These are phyloP conservation scores for Scenedesmus sp. DNA, from an alignment of 163 green algal genomes.

Conservation along the genomic window DNA sequence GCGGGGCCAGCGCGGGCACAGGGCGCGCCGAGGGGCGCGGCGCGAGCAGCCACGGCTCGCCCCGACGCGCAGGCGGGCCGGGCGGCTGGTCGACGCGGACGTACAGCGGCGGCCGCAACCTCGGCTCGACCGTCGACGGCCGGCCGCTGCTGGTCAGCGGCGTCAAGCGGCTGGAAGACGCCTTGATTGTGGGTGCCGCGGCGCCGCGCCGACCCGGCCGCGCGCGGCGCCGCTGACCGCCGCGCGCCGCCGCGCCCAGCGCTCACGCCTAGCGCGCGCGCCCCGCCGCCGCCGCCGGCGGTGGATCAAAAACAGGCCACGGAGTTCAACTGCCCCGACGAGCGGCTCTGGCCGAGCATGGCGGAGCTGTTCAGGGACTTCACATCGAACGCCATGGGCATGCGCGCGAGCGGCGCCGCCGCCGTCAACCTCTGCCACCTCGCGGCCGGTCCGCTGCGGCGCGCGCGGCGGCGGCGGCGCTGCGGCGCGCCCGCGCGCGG, in stretches of 20 bases:
- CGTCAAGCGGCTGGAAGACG: slow-evolving; percentile 59
- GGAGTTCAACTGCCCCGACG: slow-evolving; percentile 47
- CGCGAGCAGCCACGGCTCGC: too few relatives aligned
- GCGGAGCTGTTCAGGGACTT: slow-evolving; percentile 29
- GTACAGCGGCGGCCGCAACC: slow-evolving; percentile 76
- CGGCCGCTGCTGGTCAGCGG: slow-evolving; percentile 70
- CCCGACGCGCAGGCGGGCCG: slow-evolving; percentile 36
- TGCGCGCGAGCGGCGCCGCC: slow-evolving; percentile 83
- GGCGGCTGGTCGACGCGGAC: slow-evolving; percentile 44
- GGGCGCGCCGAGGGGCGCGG: too few relatives aligned
- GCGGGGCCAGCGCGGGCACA: too few relatives aligned
- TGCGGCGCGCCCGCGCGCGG: too few relatives aligned
- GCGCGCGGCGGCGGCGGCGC: not conserved
- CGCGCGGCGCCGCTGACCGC: too few relatives aligned
- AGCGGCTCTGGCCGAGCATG: slow-evolving; percentile 50
- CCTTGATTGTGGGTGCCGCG: slow-evolving; percentile 64
- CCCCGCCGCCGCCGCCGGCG: too few relatives aligned
- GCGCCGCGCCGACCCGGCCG: too few relatives aligned
- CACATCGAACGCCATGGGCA: slow-evolving; percentile 56
- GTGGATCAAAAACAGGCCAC: slow-evolving; percentile 51
- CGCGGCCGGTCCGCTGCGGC: slow-evolving; percentile 63
- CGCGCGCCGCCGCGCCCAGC: too few relatives aligned
- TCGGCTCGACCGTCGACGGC: slow-evolving; percentile 80
- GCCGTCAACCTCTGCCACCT: slow-evolving; percentile 93
- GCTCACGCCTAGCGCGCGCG: too few relatives aligned